Conservation (phyloP, 768 basidiomycete genomes). For the Naematelia aurantialba region DNA sequence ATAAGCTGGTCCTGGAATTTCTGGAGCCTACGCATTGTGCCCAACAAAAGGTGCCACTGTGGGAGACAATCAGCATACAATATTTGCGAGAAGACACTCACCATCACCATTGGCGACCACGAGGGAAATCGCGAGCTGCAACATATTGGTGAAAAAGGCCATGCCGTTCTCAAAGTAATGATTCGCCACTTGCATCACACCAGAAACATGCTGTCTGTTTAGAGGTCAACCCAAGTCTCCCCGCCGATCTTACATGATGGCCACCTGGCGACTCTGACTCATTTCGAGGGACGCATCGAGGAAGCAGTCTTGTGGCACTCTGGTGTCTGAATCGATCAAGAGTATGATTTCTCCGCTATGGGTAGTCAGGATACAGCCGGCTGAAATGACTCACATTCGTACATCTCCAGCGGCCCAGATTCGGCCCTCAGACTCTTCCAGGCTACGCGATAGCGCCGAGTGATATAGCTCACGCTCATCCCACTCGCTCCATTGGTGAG, state of each 20-base stretch:
- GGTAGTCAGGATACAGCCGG: background rate
- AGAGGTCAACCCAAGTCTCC: too few relatives aligned
- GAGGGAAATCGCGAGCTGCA: slow-evolving; percentile 57
- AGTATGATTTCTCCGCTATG: slow-evolving; percentile 62
- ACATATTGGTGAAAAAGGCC: slow-evolving; percentile 78
- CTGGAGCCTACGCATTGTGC: slow-evolving; percentile 32
- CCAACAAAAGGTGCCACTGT: slow-evolving; percentile 48
- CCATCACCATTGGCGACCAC: slow-evolving; percentile 47
- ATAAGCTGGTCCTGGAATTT: slow-evolving; percentile 1
- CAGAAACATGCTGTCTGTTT: slow-evolving; percentile 88
- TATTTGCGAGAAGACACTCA: slow-evolving; percentile 12
- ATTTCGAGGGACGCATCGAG: slow-evolving; percentile 79
- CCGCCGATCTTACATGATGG: slow-evolving; percentile 60
- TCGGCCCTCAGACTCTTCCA: slow-evolving; percentile 63
- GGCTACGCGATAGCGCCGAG: slow-evolving; percentile 65
- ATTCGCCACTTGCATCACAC: slow-evolving; percentile 84
- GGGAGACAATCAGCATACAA: background rate
- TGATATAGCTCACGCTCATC: slow-evolving; percentile 66
- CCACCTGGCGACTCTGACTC: slow-evolving; percentile 73
- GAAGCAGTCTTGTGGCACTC: slow-evolving; percentile 82
- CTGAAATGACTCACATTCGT: too few relatives aligned
- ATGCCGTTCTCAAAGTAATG: slow-evolving; percentile 91
- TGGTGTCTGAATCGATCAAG: slow-evolving; percentile 74
- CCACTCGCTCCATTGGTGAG: slow-evolving; percentile 63
- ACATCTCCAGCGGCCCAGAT: slow-evolving; percentile 70